phyloP scores from a whole-genome alignment of 148 eudicot genomes.

The Persicaria maculosa region DNA sequence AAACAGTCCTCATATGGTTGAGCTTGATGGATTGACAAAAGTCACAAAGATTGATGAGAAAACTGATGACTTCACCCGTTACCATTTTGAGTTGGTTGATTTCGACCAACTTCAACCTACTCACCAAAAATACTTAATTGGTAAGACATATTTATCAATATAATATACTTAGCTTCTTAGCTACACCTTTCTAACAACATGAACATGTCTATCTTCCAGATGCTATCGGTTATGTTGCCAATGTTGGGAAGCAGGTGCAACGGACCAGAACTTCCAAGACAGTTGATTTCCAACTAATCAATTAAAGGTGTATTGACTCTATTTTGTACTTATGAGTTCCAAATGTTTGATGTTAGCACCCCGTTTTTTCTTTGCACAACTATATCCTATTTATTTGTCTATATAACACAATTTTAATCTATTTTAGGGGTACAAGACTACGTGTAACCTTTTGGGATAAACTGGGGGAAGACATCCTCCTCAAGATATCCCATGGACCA shows the following conservation, averaged over 20 bases:
- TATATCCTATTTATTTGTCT: too few species aligned
- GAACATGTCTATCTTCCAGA: background rate
- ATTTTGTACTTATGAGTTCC: too few species aligned
- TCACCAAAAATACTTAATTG: background rate
- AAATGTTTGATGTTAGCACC: too few species aligned
- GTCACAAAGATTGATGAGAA: background rate
- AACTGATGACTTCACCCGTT: background rate
- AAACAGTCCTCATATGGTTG: background rate
- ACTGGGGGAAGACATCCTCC: background rate
- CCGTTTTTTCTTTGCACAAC: background rate
- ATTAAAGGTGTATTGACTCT: background rate
- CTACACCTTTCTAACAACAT: too few species aligned
- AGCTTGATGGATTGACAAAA: too few species aligned
- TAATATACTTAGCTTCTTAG: too few species aligned
- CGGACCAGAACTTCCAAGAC: background rate
- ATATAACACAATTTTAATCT: background rate
- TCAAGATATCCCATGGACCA: background rate
- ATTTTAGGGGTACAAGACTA: background rate
- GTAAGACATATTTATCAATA: too few species aligned
- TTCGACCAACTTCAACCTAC: background rate
- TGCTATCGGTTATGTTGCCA: background rate
- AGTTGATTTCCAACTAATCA: background rate
- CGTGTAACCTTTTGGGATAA: background rate
- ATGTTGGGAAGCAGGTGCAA: background rate
- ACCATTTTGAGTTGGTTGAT: background rate